phyloP scores from a whole-genome alignment of 164 flowering plant genomes.

The Pachysandra terminalis region DNA sequence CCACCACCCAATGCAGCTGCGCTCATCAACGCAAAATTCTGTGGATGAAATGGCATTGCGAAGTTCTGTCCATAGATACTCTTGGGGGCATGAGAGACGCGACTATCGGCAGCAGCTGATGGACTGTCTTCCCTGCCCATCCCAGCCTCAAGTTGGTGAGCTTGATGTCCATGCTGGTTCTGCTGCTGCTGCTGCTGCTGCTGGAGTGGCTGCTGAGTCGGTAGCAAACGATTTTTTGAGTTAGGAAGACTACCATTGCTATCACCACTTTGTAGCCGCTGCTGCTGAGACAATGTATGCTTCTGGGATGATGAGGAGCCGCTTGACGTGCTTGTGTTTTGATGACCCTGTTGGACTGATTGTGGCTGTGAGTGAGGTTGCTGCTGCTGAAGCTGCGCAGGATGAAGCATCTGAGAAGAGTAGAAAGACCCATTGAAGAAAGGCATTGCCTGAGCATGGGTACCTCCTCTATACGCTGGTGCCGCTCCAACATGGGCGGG shows the following conservation, averaged over 20 bases:
- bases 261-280: constrained; percentile 40
- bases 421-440: constrained; percentile 79
- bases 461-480: constrained; percentile 64
- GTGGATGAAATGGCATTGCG: constrained; percentile 53
- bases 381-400: constrained; percentile 73
- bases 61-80: constrained; percentile 59
- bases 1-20: constrained; percentile 38
- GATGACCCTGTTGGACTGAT: constrained; percentile 52
- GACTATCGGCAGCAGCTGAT: constrained; percentile 65
- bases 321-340: constrained; percentile 57
- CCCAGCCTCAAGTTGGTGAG: constrained; percentile 52
- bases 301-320: constrained; percentile 84
- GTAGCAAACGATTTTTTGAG: constrained; percentile 43
- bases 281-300: constrained; percentile 66
- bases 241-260: constrained; percentile 39
- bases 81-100: constrained; percentile 50
- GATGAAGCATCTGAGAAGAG: constrained; percentile 85
- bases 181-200: too few relatives aligned
- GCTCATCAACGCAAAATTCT: constrained; percentile 65
- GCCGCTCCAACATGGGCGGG: constrained; percentile 79
- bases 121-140: constrained; percentile 65
- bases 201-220: too few relatives aligned
- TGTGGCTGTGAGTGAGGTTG: constrained; percentile 45
- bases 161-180: constrained; percentile 34
- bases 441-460: constrained; percentile 67